Evolutionary conservation across 257 asterid species (phyloP).

Genomic region (Solanum neorickii): DNA sequence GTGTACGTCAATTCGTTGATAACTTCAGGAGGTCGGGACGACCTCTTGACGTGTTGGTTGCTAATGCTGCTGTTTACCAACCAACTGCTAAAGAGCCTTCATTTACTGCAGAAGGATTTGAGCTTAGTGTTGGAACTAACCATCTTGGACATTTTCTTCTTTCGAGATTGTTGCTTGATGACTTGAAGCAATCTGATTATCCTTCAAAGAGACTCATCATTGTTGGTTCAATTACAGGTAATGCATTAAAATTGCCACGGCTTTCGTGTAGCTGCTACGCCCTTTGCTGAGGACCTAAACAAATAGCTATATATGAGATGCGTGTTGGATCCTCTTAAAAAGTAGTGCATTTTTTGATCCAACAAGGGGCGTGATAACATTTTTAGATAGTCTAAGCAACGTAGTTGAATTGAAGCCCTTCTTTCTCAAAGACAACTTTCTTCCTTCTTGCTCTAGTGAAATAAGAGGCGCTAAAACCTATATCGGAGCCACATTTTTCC

Average conservation of each 20-base stretch:
- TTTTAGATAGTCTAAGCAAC: neutral
- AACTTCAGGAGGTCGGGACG: conserved; percentile 50
- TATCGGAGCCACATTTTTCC: neutral
- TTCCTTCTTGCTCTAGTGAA: neutral
- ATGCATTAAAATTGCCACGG: neutral
- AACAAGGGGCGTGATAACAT: neutral
- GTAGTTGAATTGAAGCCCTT: neutral
- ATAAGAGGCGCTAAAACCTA: neutral
- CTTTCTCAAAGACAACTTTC: neutral
- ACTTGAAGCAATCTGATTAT: conserved; percentile 69
- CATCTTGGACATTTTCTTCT: conserved; percentile 89
- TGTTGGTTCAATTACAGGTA: conserved; percentile 76
- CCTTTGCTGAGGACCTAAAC: neutral
- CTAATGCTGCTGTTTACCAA: conserved; percentile 80
- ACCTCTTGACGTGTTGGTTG: conserved; percentile 69
- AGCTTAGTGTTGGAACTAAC: conserved; percentile 83
- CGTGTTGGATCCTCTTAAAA: neutral
- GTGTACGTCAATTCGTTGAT: conserved; percentile 75
- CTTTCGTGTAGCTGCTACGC: neutral
- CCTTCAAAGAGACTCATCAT: conserved; percentile 79
- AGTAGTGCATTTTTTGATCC: neutral
- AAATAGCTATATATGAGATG: neutral
- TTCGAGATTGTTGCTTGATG: conserved; percentile 71
- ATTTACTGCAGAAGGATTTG: conserved; percentile 79
- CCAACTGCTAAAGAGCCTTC: conserved; percentile 85